A percentile compares a stretch with the other conserved stretches of the same genome.
phyloP scores from a whole-genome alignment of 2,329 filamentous ascomycete species.

The Colletotrichum zoysiae region DNA sequence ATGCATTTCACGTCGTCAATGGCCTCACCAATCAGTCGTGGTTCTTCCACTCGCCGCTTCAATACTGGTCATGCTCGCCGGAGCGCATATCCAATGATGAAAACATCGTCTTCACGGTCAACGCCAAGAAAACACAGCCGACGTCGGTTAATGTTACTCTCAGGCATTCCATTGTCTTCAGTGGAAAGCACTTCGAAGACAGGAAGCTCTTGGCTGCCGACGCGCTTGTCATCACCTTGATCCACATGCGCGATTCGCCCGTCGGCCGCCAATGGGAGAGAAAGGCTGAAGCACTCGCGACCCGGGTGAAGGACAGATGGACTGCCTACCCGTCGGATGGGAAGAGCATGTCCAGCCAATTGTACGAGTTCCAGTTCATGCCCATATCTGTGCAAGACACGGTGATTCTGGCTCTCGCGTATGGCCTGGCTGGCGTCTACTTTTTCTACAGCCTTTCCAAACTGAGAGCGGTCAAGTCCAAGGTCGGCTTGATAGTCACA shows the following conservation, averaged over 20 bases:
- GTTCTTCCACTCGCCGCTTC: slow-evolving; percentile 86
- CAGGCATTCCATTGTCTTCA: slow-evolving; percentile 83
- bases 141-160: slow-evolving; percentile 81
- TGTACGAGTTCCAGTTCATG: slow-evolving; percentile 84
- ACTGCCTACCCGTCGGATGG: slow-evolving; percentile 74
- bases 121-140: slow-evolving; percentile 69
- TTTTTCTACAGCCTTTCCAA: slow-evolving; percentile 76
- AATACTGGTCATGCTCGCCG: slow-evolving; percentile 81
- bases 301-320: slow-evolving; percentile 67
- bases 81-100: slow-evolving; percentile 69
- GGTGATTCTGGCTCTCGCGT: slow-evolving; percentile 73
- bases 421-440: slow-evolving; percentile 73
- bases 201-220: slow-evolving; percentile 78
- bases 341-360: slow-evolving; percentile 64
- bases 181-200: slow-evolving; percentile 81
- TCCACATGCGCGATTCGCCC: slow-evolving; percentile 75
- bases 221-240: slow-evolving; percentile 81
- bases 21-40: slow-evolving; percentile 73
- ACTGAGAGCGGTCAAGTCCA: slow-evolving; percentile 80
- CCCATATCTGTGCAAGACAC: slow-evolving; percentile 78
- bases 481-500: slow-evolving; percentile 77
- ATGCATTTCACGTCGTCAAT: slow-evolving; percentile 70
- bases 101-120: slow-evolving; percentile 77
- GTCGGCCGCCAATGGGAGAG: slow-evolving; percentile 75
- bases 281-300: slow-evolving; percentile 66